Conservation (phyloP, 495 filamentous ascomycete genomes). For the Venustampulla echinocandica region DNA sequence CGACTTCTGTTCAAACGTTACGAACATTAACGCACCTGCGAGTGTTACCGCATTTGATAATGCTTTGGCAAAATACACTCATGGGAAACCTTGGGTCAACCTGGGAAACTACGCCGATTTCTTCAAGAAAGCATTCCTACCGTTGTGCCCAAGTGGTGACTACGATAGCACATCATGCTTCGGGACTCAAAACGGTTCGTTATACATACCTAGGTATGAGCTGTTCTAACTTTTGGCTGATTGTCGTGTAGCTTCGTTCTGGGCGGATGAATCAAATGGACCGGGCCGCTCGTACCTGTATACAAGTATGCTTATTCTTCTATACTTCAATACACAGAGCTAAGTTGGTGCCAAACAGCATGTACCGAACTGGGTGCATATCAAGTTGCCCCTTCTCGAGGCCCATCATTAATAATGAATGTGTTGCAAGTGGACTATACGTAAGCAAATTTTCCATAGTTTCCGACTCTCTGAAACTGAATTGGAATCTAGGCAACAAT, state of each 20-base stretch:
- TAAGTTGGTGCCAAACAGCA: conserved; percentile 11
- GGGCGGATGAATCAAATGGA: conserved; percentile 30
- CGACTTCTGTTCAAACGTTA: conserved; percentile 41
- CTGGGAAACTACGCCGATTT: conserved; percentile 41
- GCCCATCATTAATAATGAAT: conserved; percentile 33
- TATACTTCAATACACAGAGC: background rate
- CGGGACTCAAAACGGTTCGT: conserved; percentile 31
- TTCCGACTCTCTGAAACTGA: background rate
- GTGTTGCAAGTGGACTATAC: conserved; percentile 39
- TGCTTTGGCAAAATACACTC: conserved; percentile 33
- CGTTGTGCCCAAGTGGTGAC: conserved; percentile 32
- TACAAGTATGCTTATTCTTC: conserved; percentile 14
- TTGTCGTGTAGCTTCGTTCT: conserved; percentile 23
- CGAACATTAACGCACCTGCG: conserved; percentile 34
- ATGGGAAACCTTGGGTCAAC: conserved; percentile 38
- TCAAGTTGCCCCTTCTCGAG: conserved; percentile 33
- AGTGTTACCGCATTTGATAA: conserved; percentile 34
- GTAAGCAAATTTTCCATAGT: conserved; percentile 15
- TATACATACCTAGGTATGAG: background rate
- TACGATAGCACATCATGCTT: conserved; percentile 37
- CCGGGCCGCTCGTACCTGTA: conserved; percentile 36
- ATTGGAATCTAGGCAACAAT: conserved; percentile 25
- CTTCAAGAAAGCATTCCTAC: conserved; percentile 33
- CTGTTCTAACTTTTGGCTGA: background rate
- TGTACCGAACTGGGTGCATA: conserved; percentile 42